Evolutionary conservation across 2,329 filamentous ascomycete species (phyloP).

Genomic region (Graphiopsis chlorocephala): DNA sequence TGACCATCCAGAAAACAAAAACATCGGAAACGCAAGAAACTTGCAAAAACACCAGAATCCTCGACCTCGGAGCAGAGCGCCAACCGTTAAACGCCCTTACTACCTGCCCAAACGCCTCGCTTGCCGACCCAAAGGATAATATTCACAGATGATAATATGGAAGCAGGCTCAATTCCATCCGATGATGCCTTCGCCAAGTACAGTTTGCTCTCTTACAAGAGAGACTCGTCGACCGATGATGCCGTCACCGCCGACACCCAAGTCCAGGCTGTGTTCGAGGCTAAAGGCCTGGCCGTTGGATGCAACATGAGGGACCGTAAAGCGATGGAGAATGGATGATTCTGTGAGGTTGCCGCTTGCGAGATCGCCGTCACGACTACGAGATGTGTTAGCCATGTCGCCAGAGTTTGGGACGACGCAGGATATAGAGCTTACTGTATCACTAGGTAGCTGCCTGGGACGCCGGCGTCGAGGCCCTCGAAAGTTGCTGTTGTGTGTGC

Average conservation of each 20-base stretch:
- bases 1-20: neutral
- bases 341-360: slow-evolving; percentile 2
- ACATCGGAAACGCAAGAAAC: neutral
- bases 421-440: slow-evolving; percentile 23
- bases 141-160: neutral
- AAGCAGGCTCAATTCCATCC: slow-evolving; percentile 27
- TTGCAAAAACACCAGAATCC: neutral
- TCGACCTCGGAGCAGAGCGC: neutral
- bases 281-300: slow-evolving; percentile 18
- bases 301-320: slow-evolving; percentile 16
- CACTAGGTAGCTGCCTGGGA: slow-evolving; percentile 18
- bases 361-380: slow-evolving; percentile 28
- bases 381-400: neutral
- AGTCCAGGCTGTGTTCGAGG: slow-evolving; percentile 23
- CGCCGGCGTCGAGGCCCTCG: slow-evolving; percentile 17
- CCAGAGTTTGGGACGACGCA: too few relatives aligned
- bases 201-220: slow-evolving; percentile 21
- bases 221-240: slow-evolving; percentile 28
- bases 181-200: slow-evolving; percentile 28
- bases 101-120: neutral
- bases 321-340: slow-evolving; percentile 21
- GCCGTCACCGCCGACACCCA: slow-evolving; percentile 29
- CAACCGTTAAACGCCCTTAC: neutral
- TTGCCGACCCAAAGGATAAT: neutral
- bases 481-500: slow-evolving; percentile 25